phyloP scores from a whole-genome alignment of 1,284 basidiomycete genomes.

The Heterobasidion annosum region DNA sequence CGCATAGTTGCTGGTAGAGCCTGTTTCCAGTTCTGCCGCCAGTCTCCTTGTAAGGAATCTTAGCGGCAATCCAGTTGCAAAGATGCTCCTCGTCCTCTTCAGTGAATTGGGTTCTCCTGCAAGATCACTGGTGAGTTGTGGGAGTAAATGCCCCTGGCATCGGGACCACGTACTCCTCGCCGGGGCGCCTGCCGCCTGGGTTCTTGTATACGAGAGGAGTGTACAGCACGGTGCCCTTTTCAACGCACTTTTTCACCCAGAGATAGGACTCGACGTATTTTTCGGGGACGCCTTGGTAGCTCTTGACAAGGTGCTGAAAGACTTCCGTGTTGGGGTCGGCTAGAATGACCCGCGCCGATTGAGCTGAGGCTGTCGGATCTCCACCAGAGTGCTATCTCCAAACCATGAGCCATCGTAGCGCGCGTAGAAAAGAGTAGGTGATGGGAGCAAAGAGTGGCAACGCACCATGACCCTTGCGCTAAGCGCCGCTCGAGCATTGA shows the following conservation, averaged over 20 bases:
- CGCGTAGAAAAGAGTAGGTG: not conserved
- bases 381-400: conserved; percentile 62
- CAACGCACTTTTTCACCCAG: conserved; percentile 76
- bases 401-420: not conserved
- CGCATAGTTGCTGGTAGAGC: conserved; percentile 58
- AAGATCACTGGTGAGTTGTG: not conserved
- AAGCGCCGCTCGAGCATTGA: conserved; percentile 55
- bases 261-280: conserved; percentile 71
- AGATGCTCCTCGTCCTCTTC: conserved; percentile 63
- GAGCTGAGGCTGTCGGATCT: conserved; percentile 53
- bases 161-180: conserved; percentile 58
- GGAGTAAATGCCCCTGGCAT: conserved; percentile 1
- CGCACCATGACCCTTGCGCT: conserved; percentile 60
- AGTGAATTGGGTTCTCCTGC: conserved; percentile 66
- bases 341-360: conserved; percentile 62
- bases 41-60: conserved; percentile 71
- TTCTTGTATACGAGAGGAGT: conserved; percentile 74
- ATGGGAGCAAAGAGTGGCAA: conserved; percentile 6
- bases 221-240: conserved; percentile 49
- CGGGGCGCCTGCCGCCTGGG: conserved; percentile 67
- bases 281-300: conserved; percentile 51
- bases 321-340: conserved; percentile 69
- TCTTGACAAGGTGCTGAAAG: conserved; percentile 61
- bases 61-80: conserved; percentile 67
- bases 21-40: conserved; percentile 73